These are phyloP conservation scores for Tricholoma hemisulphureum DNA, from an alignment of 768 basidiomycete species.

Conservation along the genomic window DNA sequence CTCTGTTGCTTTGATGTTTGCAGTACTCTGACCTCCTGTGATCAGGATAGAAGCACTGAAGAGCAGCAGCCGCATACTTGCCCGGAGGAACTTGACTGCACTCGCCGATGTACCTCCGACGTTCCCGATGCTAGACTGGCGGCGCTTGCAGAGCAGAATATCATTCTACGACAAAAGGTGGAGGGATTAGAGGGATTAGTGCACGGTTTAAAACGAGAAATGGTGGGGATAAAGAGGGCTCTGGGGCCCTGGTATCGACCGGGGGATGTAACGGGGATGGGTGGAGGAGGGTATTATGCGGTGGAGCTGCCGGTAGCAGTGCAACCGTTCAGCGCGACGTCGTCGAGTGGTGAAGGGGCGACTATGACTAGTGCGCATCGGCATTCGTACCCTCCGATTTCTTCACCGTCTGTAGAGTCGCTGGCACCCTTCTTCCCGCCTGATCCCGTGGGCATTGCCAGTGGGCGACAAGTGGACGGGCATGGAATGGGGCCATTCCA, in stretches of 20 bases:
- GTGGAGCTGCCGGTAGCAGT: constrained; percentile 23
- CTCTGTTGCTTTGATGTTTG: not conserved
- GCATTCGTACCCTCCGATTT: not conserved
- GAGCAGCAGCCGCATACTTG: too few relatives aligned
- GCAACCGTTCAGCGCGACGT: constrained; percentile 23
- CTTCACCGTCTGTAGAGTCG: constrained; percentile 7
- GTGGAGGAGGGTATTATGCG: constrained; percentile 8
- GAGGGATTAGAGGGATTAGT: constrained; percentile 57
- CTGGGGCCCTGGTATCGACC: constrained; percentile 51
- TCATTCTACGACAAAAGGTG: constrained; percentile 55
- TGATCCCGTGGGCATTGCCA: constrained; percentile 11
- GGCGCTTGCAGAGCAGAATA: constrained; percentile 61
- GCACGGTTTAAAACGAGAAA: constrained; percentile 52
- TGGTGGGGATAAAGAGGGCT: constrained; percentile 51
- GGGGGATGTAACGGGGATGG: constrained; percentile 3
- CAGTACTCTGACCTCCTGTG: not conserved
- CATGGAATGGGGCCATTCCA: not conserved
- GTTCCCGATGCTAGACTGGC: constrained; percentile 26
- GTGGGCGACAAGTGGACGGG: constrained; percentile 2
- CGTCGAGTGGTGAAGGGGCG: constrained; percentile 20
- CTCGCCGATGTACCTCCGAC: not conserved
- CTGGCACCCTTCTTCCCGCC: constrained; percentile 37
- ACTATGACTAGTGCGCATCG: not conserved
- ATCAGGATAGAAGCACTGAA: too few relatives aligned
- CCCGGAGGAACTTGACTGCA: too few relatives aligned